phyloP scores from a whole-genome alignment of 176 grass and related monocot species.

The Pharus latifolius region DNA sequence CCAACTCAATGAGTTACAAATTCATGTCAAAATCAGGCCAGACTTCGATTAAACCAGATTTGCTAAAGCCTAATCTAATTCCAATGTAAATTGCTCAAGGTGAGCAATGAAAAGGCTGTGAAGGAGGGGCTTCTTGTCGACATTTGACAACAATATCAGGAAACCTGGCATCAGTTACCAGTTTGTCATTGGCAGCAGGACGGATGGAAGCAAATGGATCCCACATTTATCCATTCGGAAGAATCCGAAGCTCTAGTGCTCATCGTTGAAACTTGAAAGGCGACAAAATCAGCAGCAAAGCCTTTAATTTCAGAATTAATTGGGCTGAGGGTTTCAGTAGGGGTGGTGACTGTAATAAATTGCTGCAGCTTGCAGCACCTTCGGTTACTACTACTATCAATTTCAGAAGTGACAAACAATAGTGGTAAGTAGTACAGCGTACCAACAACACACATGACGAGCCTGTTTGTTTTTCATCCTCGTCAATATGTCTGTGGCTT shows the following conservation, averaged over 20 bases:
- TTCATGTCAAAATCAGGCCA: too few relatives aligned
- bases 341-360: neutral
- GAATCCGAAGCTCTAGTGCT: neutral
- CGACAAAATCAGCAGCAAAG: neutral
- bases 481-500: too few relatives aligned
- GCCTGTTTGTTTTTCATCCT: too few relatives aligned
- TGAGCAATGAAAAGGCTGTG: neutral
- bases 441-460: neutral
- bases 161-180: neutral
- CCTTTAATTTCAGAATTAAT: neutral
- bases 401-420: conserved; percentile 8
- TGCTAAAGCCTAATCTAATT: too few relatives aligned
- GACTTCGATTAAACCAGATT: too few relatives aligned
- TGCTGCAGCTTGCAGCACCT: neutral
- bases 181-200: neutral
- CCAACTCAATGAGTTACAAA: too few relatives aligned
- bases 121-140: neutral
- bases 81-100: neutral
- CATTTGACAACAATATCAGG: neutral
- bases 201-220: neutral
- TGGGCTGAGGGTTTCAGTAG: neutral
- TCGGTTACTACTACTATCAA: conserved; percentile 4
- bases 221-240: neutral
- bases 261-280: neutral
- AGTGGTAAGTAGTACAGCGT: neutral